Percentiles rank a stretch among this genome's conserved stretches.
Conservation (phyloP, 2,329 filamentous ascomycete genomes). For the Cytospora schulzeri region DNA sequence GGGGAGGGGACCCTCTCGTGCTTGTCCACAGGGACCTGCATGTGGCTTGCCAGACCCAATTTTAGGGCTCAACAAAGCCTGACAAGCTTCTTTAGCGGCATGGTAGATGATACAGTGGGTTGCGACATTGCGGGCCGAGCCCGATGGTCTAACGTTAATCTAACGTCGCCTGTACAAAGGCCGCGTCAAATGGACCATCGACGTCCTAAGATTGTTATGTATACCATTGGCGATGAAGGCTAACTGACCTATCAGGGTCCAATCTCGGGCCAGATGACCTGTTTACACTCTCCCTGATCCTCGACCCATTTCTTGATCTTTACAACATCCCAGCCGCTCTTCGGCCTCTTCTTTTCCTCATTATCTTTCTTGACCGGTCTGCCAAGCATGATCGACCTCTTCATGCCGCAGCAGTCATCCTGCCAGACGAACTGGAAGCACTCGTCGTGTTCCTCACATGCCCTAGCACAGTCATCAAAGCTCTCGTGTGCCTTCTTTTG, state of each 20-base stretch:
- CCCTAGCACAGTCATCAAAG: conserved; percentile 46
- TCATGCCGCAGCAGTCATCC: conserved; percentile 42
- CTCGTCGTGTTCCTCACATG: conserved; percentile 42
- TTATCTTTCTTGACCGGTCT: conserved; percentile 38
- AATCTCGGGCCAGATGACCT: conserved; percentile 12
- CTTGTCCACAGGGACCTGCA: no score
- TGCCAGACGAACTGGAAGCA: conserved; percentile 48
- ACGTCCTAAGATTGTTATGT: no score
- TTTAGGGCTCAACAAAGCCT: background rate
- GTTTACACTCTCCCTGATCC: conserved; percentile 39
- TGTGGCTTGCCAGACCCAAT: background rate
- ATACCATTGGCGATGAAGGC: no score
- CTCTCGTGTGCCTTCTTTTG: conserved; percentile 47
- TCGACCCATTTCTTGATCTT: conserved; percentile 46
- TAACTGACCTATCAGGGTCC: background rate
- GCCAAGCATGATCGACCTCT: conserved; percentile 42
- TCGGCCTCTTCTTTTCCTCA: conserved; percentile 36
- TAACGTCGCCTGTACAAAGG: conserved; percentile 4
- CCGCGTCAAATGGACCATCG: no score
- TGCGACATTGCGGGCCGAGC: background rate
- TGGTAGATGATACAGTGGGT: background rate
- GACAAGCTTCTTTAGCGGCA: background rate
- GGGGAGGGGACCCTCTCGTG: no score
- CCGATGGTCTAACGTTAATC: background rate
- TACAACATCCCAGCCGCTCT: conserved; percentile 46